Conservation (phyloP, 768 basidiomycete genomes). For the Termitomyces sp. region DNA sequence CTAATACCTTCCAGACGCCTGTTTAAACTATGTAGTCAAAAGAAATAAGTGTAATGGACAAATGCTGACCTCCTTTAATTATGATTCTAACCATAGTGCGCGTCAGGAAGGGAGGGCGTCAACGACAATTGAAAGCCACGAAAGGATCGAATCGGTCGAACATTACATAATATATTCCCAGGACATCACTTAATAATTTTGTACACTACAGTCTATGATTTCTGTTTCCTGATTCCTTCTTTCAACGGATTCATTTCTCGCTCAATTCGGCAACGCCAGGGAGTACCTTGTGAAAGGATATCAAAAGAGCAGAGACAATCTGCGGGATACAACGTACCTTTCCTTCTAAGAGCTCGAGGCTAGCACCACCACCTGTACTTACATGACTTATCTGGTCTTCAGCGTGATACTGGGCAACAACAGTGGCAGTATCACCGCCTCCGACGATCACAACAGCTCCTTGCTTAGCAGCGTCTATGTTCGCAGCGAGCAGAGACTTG, state of each 20-base stretch:
- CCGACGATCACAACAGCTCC: constrained; percentile 94
- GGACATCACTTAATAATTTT: neutral
- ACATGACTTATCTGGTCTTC: constrained; percentile 95
- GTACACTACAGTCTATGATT: neutral
- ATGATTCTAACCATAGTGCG: constrained; percentile 77
- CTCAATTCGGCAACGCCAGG: constrained; percentile 92
- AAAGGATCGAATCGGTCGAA: neutral
- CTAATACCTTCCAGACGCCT: constrained; percentile 80
- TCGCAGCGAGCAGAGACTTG: constrained; percentile 75
- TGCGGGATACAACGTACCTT: constrained; percentile 55
- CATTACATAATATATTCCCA: constrained; percentile 14
- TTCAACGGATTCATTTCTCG: constrained; percentile 48
- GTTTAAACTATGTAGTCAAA: constrained; percentile 6
- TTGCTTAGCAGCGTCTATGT: constrained; percentile 78
- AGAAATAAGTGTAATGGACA: neutral
- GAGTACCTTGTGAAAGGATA: constrained; percentile 46
- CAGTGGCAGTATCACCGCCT: constrained; percentile 94
- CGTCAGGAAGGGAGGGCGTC: neutral
- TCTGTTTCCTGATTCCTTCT: neutral
- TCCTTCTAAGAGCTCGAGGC: constrained; percentile 94
- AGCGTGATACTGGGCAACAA: constrained; percentile 79
- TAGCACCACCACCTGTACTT: constrained; percentile 92
- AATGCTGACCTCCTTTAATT: constrained; percentile 75
- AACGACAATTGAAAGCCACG: neutral
- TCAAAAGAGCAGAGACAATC: neutral